A percentile compares a stretch with the other conserved stretches of the same genome.
Conservation (phyloP, 2,329 filamentous ascomycete species). For the Alternaria triticimaculans region DNA sequence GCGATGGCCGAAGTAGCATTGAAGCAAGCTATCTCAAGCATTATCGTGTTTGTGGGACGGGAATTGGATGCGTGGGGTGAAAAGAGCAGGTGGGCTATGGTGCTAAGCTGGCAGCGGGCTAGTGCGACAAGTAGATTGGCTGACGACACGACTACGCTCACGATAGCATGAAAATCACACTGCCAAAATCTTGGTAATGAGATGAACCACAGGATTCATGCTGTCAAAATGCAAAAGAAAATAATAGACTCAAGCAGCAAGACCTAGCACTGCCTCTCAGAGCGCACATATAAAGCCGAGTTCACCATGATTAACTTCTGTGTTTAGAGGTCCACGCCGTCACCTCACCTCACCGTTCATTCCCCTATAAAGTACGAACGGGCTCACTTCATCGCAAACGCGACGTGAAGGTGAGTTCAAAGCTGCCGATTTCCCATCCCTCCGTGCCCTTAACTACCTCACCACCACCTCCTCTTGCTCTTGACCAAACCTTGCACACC, state of each 20-base stretch:
- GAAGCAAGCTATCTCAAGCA: constrained; percentile 61
- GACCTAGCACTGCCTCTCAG: background rate
- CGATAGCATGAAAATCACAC: background rate
- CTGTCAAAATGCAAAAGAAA: background rate
- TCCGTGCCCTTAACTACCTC: background rate
- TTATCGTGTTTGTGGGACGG: constrained; percentile 7
- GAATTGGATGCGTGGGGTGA: background rate
- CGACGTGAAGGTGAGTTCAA: background rate
- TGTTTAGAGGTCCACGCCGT: background rate
- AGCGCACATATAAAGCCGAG: background rate
- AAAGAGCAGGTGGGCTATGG: background rate
- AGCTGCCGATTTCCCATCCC: background rate
- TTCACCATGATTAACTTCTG: background rate
- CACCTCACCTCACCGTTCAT: background rate
- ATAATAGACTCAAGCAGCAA: background rate
- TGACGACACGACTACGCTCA: constrained; percentile 1
- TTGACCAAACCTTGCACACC: background rate
- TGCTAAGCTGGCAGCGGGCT: background rate
- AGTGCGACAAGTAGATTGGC: background rate
- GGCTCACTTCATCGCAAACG: background rate
- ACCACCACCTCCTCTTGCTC: background rate
- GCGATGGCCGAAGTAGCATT: constrained; percentile 51
- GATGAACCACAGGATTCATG: background rate
- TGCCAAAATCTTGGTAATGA: background rate
- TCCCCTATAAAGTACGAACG: background rate